These are phyloP conservation scores for Pichia insulana DNA, from an alignment of 805 yeast genomes.

Conservation along the genomic window DNA sequence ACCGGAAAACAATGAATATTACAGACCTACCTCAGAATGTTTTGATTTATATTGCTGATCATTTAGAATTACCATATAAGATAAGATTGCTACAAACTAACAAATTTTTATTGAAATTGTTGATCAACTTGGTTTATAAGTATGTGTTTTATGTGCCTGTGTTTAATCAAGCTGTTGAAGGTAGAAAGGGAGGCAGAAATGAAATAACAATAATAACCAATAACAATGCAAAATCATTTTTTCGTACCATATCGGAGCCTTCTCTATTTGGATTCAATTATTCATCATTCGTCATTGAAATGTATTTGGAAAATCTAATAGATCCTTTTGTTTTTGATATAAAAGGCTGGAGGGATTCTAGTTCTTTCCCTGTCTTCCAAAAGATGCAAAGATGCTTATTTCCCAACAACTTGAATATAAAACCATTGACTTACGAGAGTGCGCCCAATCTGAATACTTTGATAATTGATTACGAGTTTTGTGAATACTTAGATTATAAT, in stretches of 20 bases:
- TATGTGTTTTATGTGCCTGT: conserved; percentile 14
- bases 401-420: conserved; percentile 15
- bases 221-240: conserved; percentile 12
- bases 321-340: conserved; percentile 14
- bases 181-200: conserved; percentile 1
- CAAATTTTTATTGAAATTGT: conserved; percentile 2
- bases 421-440: conserved; percentile 19
- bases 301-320: conserved; percentile 18
- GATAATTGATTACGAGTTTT: conserved; percentile 24
- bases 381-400: conserved; percentile 18
- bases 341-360: conserved; percentile 17
- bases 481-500: conserved; percentile 17
- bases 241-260: conserved; percentile 11
- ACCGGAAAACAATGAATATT: conserved; percentile 12
- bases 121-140: conserved; percentile 2
- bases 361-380: conserved; percentile 8
- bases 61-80: conserved; percentile 6
- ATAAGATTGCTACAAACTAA: conserved; percentile 5
- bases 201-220: conserved; percentile 1
- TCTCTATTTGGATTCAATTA: conserved; percentile 20
- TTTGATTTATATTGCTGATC: conserved; percentile 2
- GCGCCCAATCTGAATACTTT: conserved; percentile 22
- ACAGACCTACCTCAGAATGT: conserved; percentile 11
- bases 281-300: conserved; percentile 18
- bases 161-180: conserved; percentile 9